Conservation (phyloP, 164 flowering plant species). For the Chimonanthus praecox region DNA sequence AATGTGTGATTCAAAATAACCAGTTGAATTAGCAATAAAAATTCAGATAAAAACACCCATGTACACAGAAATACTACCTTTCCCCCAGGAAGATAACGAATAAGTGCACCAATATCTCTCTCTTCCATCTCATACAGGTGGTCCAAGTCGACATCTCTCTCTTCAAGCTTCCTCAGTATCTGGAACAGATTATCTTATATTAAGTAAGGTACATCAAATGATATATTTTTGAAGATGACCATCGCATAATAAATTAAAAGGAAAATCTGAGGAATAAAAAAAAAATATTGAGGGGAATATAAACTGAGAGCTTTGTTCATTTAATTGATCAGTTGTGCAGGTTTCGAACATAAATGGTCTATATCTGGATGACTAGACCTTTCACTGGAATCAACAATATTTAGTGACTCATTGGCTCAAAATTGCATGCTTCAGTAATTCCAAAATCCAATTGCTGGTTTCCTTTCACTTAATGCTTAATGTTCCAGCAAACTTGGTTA, state of each 20-base stretch:
- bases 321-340: too few relatives aligned
- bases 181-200: conserved; percentile 20
- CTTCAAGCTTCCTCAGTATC: conserved; percentile 91
- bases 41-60: neutral
- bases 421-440: too few relatives aligned
- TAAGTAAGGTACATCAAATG: neutral
- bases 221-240: neutral
- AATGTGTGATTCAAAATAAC: conserved; percentile 1
- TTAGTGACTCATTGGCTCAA: neutral
- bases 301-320: too few relatives aligned
- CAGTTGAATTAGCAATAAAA: neutral
- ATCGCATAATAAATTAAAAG: neutral
- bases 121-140: conserved; percentile 89
- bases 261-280: neutral
- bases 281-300: too few relatives aligned
- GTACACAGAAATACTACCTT: conserved; percentile 41
- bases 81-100: conserved; percentile 89
- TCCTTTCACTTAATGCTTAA: neutral
- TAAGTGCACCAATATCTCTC: conserved; percentile 86
- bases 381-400: neutral
- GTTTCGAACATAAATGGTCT: neutral
- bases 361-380: neutral
- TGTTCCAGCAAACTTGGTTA: too few relatives aligned
- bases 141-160: conserved; percentile 75
- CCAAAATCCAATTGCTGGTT: neutral